Percentiles rank a stretch among this genome's conserved stretches.
Evolutionary conservation across 2,329 filamentous ascomycete species (phyloP).

Genomic region (Stromatinia cepivora): DNA sequence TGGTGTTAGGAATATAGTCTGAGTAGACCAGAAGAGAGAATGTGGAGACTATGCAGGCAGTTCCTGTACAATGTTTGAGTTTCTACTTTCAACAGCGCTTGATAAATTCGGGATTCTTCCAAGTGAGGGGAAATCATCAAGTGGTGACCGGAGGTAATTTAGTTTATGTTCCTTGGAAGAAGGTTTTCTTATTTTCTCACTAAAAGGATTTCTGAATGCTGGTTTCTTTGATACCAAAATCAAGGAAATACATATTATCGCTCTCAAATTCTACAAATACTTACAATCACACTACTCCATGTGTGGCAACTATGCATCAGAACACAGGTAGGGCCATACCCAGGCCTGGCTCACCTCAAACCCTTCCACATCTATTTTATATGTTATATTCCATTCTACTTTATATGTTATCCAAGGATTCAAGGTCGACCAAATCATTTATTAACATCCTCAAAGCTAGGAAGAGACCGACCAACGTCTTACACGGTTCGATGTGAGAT

Average conservation of each 20-base stretch:
- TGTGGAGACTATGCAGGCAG: background rate
- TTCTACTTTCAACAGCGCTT: background rate
- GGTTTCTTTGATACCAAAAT: too few species aligned
- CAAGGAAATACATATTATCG: too few species aligned
- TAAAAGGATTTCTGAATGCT: too few species aligned
- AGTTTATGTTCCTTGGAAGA: background rate
- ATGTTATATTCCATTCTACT: background rate
- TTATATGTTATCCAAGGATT: background rate
- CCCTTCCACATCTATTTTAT: background rate
- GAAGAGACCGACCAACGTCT: slow-evolving; percentile 28
- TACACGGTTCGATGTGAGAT: slow-evolving; percentile 9
- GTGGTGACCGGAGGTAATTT: background rate
- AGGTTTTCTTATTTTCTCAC: too few species aligned
- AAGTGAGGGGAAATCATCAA: background rate
- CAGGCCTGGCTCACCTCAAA: background rate
- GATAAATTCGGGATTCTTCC: background rate
- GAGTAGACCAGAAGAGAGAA: background rate
- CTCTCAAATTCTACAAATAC: too few species aligned
- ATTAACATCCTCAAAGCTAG: slow-evolving; percentile 22
- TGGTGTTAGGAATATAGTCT: background rate
- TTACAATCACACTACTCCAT: too few species aligned
- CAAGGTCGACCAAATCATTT: too few species aligned
- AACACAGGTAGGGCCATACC: background rate
- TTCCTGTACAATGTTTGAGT: background rate
- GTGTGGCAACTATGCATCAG: too few species aligned